Conservation (phyloP, 768 basidiomycete species). For the Coprinellus aureogranulatus region DNA sequence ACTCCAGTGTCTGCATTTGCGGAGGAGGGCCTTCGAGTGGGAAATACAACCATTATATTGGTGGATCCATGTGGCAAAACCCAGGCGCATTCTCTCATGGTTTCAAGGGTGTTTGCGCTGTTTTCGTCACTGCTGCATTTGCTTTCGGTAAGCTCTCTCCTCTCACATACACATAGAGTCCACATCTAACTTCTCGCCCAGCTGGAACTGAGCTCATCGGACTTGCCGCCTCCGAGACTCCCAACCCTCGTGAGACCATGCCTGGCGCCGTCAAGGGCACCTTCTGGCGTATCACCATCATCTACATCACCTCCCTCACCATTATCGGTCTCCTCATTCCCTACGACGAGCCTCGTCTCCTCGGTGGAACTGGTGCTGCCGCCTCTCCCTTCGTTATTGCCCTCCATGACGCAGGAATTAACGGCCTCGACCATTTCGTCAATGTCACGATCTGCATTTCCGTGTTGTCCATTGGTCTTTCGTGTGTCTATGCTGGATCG, state of each 20-base stretch:
- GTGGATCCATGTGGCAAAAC: constrained; percentile 35
- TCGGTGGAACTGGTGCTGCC: constrained; percentile 36
- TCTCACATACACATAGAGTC: not conserved
- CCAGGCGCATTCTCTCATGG: constrained; percentile 45
- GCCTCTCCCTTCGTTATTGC: constrained; percentile 48
- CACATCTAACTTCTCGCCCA: constrained; percentile 7
- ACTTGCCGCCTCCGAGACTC: constrained; percentile 45
- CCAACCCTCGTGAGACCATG: constrained; percentile 45
- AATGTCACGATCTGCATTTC: constrained; percentile 46
- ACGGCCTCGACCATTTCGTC: constrained; percentile 41
- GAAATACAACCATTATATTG: constrained; percentile 34
- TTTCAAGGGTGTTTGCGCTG: constrained; percentile 44
- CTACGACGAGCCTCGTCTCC: constrained; percentile 33
- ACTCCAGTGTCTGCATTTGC: constrained; percentile 41
- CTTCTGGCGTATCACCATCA: constrained; percentile 48
- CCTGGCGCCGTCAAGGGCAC: constrained; percentile 46
- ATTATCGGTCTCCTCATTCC: constrained; percentile 43
- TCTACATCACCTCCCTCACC: constrained; percentile 43
- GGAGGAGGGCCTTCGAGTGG: constrained; percentile 41
- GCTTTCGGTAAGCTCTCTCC: constrained; percentile 30
- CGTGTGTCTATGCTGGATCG: constrained; percentile 46
- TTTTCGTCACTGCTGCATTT: constrained; percentile 47
- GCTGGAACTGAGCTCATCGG: constrained; percentile 49
- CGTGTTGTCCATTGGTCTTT: constrained; percentile 45
- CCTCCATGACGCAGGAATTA: constrained; percentile 37